These are phyloP conservation scores for Pichia sp. DNA, from an alignment of 1,139 yeast species.

Conservation along the genomic window DNA sequence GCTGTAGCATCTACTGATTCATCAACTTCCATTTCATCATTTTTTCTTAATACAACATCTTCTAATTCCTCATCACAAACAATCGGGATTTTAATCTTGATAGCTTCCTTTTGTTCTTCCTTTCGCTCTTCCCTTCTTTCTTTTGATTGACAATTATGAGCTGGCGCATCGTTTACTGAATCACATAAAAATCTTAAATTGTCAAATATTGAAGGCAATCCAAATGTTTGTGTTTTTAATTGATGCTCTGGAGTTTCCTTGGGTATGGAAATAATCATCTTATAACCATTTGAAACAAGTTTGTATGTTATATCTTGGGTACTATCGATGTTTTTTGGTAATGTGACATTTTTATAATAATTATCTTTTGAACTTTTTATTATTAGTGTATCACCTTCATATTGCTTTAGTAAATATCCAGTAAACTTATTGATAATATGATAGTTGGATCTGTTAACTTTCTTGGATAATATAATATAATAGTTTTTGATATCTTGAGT, in stretches of 20 bases:
- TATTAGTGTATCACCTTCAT: constrained; percentile 8
- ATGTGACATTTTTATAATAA: constrained; percentile 11
- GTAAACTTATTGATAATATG: constrained; percentile 9
- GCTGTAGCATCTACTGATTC: background rate
- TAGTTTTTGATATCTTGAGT: constrained; percentile 12
- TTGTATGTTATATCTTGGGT: constrained; percentile 10
- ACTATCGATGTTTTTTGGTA: constrained; percentile 16
- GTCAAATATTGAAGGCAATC: constrained; percentile 4
- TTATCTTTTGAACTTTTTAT: constrained; percentile 16
- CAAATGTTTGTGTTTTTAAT: background rate
- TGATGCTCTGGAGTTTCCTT: constrained; percentile 6
- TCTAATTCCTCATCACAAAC: background rate
- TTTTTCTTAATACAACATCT: background rate
- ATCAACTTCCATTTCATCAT: background rate
- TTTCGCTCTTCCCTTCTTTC: too few species aligned
- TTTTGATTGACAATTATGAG: background rate
- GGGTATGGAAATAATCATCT: constrained; percentile 14
- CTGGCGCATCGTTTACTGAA: background rate
- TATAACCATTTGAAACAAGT: constrained; percentile 13
- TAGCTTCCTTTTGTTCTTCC: background rate
- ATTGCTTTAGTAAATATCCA: constrained; percentile 13
- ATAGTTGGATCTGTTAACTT: constrained; percentile 1
- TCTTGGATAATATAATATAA: constrained; percentile 12
- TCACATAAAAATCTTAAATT: background rate
- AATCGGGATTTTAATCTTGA: constrained; percentile 5